A percentile compares a stretch with the other conserved stretches of the same genome.
These are phyloP conservation scores for Vachellia collinsii DNA, from an alignment of 306 rosid genomes.

Conservation along the genomic window DNA sequence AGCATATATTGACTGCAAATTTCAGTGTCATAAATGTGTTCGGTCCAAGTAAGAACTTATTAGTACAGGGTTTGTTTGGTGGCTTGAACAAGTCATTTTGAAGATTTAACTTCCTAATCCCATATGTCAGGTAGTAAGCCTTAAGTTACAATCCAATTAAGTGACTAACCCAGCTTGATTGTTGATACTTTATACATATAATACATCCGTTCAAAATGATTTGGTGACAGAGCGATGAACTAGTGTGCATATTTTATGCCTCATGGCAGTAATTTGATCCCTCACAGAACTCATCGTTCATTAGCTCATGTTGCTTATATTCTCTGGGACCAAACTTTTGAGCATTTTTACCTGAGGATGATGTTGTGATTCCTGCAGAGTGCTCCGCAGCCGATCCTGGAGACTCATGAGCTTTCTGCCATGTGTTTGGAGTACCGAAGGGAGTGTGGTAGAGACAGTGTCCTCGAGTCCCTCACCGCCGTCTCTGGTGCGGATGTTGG, in stretches of 20 bases:
- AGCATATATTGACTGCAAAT: neutral
- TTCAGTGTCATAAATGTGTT: neutral
- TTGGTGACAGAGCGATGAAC: neutral
- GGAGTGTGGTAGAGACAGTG: constrained; percentile 89
- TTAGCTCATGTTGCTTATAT: constrained; percentile 3
- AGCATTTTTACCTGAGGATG: constrained; percentile 19
- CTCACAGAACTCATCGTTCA: neutral
- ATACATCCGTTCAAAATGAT: neutral
- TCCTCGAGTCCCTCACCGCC: constrained; percentile 74
- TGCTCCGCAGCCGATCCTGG: constrained; percentile 85
- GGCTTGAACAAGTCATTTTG: neutral
- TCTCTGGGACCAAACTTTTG: neutral
- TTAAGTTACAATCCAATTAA: neutral
- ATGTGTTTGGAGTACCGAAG: constrained; percentile 90
- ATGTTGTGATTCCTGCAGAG: constrained; percentile 60
- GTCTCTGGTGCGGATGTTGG: constrained; percentile 60
- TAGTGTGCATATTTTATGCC: constrained; percentile 4
- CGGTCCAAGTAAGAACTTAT: neutral
- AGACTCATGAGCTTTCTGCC: constrained; percentile 72
- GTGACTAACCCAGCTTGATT: neutral
- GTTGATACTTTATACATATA: neutral
- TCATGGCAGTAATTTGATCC: neutral
- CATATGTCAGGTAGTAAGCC: neutral
- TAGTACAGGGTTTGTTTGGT: neutral
- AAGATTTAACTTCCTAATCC: constrained; percentile 11